Conservation (phyloP, 1,284 basidiomycete genomes). For the Coniferiporia sulphurascens region DNA sequence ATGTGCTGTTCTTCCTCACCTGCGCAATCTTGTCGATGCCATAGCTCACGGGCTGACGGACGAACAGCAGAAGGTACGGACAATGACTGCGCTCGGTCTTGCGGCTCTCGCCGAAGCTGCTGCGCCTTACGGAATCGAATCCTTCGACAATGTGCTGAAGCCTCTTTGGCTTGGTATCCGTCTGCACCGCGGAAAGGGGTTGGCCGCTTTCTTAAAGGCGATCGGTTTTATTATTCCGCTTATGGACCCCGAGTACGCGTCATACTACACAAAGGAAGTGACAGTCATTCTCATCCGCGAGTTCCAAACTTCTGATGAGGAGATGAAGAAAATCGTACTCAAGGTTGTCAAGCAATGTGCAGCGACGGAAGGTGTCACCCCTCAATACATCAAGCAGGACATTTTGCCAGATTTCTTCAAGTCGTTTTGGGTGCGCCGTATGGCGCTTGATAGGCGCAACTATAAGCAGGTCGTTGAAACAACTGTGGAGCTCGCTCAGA, state of each 20-base stretch:
- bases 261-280: constrained; percentile 96
- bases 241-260: constrained; percentile 99
- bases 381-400: constrained; percentile 92
- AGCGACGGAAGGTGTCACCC: constrained; percentile 93
- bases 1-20: constrained; percentile 95
- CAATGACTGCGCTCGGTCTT: constrained; percentile 97
- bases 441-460: constrained; percentile 96
- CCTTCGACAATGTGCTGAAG: constrained; percentile 97
- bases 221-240: constrained; percentile 99
- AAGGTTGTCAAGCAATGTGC: constrained; percentile 99
- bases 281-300: constrained; percentile 98
- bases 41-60: constrained; percentile 95
- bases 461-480: constrained; percentile 98
- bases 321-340: constrained; percentile 99
- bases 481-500: constrained; percentile 95
- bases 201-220: constrained; percentile 97
- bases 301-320: constrained; percentile 99
- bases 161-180: constrained; percentile 98
- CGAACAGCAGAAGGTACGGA: constrained; percentile 98
- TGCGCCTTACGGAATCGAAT: constrained; percentile 99
- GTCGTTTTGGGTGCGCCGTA: constrained; percentile 95
- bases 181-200: constrained; percentile 95
- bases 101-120: constrained; percentile 96
- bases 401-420: constrained; percentile 99
- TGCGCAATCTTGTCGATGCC: constrained; percentile 94